Conservation (phyloP, 148 eudicot species). For the Arctostaphylos glauca region DNA sequence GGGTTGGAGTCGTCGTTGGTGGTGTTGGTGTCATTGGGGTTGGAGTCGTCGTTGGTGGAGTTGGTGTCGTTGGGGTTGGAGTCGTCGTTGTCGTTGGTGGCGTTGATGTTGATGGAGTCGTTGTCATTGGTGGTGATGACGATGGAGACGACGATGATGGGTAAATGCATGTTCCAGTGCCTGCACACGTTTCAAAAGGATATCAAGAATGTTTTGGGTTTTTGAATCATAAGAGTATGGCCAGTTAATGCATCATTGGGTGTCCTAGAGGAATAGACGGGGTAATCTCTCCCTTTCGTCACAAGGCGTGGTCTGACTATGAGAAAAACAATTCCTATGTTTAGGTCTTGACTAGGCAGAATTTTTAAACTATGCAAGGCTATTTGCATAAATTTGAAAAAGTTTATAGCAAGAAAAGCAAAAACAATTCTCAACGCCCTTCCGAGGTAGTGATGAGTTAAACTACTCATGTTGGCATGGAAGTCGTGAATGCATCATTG, state of each 20-base stretch:
- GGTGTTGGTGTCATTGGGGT: conserved; percentile 24
- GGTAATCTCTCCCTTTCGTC: too few relatives aligned
- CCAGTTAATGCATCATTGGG: not conserved
- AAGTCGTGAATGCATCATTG: not conserved
- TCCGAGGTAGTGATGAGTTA: too few relatives aligned
- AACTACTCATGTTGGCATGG: too few relatives aligned
- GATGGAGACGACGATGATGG: conserved; percentile 38
- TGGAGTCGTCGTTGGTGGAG: conserved; percentile 24
- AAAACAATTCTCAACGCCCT: too few relatives aligned
- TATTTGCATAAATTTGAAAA: too few relatives aligned
- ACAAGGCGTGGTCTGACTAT: too few relatives aligned
- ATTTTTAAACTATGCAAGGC: too few relatives aligned
- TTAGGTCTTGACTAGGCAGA: too few relatives aligned
- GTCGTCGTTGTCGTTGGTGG: conserved; percentile 21
- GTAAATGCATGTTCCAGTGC: conserved; percentile 69
- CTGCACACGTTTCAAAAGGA: conserved; percentile 32
- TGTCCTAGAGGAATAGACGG: not conserved
- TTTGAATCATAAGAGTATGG: not conserved
- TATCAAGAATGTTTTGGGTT: conserved; percentile 17
- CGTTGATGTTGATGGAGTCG: conserved; percentile 10
- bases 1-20: conserved; percentile 17
- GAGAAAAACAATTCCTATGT: too few relatives aligned
- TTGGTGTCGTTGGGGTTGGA: conserved; percentile 13
- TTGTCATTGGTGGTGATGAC: conserved; percentile 26
- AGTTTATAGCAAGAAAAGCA: too few relatives aligned